Base-by-base conservation (phyloP, 345 rosid species). In the Moricandia arvensis region DNA sequence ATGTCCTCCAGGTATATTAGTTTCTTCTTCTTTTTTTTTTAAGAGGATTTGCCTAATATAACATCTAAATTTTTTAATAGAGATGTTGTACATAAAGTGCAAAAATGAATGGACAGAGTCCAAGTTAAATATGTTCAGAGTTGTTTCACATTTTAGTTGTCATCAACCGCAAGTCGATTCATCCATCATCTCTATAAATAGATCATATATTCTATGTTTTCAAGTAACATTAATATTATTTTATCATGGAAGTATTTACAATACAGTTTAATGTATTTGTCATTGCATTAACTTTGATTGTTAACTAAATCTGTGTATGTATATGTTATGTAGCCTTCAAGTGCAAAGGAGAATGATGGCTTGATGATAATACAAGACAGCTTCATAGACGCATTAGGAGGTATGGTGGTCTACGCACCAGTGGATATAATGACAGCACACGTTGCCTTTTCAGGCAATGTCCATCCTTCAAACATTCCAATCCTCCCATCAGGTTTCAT, bases 401-500 rank as follows among this genome's bases (percentile, higher is more conserved):
- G 85, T 13, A 74, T 86, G 75, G 60, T 89, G 10, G 86, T 88
- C 0, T 88, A 88, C 72, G 92, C 93, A 18, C 96, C 97, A 2
- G 31, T 89, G 0, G 86, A 85, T 45, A 47, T 82, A 6, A 49
- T 81, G 33, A 72, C 80, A 17, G 68, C 92, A 37, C 76, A 70
- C 72, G 2, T 62, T 15, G 87, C 82, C 8, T 17, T 83, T 26
- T 69, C 60, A 3, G 91, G 93, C 4, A 75, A 68, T n/a, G 18
- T 27, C 16, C 86, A 86, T 30, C 43, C 88, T 3, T 51, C 83
- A 0, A 2, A 6, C 29, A 72, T 89, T 18, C 82, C 92, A 1
- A 74, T 93, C 31, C 92, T 93, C 64, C 93, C 98, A 16, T 89
- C 96, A 0, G 98, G 98, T 27, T 87, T 91, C 77, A 75, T 84